Percentiles rank a stretch among this genome's conserved stretches.
Evolutionary conservation across 2,329 filamentous ascomycete species (phyloP).

Genomic region (Chrysosporium keratinophilum): DNA sequence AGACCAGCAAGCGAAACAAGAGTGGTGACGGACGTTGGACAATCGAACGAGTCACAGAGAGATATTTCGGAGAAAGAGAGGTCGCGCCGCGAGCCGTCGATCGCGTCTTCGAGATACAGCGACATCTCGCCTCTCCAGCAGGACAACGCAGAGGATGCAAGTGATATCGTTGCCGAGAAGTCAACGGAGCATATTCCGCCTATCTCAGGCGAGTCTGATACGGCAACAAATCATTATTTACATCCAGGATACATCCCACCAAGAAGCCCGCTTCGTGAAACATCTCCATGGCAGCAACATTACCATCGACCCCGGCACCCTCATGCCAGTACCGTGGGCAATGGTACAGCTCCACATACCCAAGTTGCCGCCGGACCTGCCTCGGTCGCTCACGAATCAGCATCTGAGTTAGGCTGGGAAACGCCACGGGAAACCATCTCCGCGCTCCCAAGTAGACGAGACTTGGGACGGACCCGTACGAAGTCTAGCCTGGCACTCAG

Average conservation of each 20-base stretch:
- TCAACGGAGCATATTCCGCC: not conserved
- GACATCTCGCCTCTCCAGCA: not conserved
- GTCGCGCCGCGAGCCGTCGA: not conserved
- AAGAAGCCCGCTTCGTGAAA: not conserved
- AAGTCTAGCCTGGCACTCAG: not conserved
- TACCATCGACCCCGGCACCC: not conserved
- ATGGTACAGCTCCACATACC: conserved; percentile 8
- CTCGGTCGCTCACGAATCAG: not conserved
- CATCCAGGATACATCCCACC: conserved; percentile 1
- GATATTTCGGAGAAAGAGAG: conserved; percentile 2
- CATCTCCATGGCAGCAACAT: not conserved
- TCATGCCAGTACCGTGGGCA: conserved; percentile 3
- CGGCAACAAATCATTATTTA: not conserved
- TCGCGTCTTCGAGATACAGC: conserved; percentile 3
- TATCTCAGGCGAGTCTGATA: not conserved
- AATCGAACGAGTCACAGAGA: conserved; percentile 16
- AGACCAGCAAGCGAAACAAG: conserved; percentile 10
- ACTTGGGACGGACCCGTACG: not conserved
- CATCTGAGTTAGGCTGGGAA: conserved; percentile 1
- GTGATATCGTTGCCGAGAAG: not conserved
- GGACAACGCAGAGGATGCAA: not conserved
- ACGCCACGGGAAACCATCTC: conserved; percentile 9
- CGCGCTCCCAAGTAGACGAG: not conserved
- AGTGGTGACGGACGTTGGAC: conserved; percentile 20
- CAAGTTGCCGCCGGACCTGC: conserved; percentile 6